Percentiles rank a stretch among this genome's conserved stretches.
Evolutionary conservation across 129 eudicot genomes (phyloP).

Genomic region (Escallonia rubra): DNA sequence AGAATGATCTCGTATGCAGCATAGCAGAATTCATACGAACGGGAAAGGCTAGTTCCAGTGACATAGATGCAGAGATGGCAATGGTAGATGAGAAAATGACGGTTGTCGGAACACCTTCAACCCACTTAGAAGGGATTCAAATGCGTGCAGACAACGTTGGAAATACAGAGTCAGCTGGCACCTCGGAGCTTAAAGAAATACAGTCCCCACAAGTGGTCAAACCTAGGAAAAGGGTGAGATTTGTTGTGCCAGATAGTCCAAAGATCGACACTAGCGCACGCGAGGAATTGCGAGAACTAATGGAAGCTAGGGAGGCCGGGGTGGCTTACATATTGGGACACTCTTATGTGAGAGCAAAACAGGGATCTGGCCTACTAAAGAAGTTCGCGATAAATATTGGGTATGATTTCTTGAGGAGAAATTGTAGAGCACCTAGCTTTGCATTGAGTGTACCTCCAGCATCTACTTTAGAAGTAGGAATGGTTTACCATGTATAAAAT

Average conservation of each 20-base stretch:
- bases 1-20: slow-evolving; percentile 80
- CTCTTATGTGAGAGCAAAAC: slow-evolving; percentile 73
- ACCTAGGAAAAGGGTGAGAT: slow-evolving; percentile 71
- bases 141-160: slow-evolving; percentile 20
- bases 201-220: slow-evolving; percentile 13
- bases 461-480: slow-evolving; percentile 89
- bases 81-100: slow-evolving; percentile 52
- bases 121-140: slow-evolving; percentile 39
- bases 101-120: slow-evolving; percentile 60
- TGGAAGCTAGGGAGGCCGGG: slow-evolving; percentile 91
- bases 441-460: slow-evolving; percentile 75
- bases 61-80: neutral
- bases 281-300: slow-evolving; percentile 58
- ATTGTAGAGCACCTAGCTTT: slow-evolving; percentile 46
- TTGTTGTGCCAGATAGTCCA: slow-evolving; percentile 71
- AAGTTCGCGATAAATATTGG: slow-evolving; percentile 60
- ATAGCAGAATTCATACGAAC: slow-evolving; percentile 80
- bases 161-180: slow-evolving; percentile 13
- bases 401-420: slow-evolving; percentile 80
- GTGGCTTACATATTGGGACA: slow-evolving; percentile 85
- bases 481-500: slow-evolving; percentile 68
- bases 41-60: slow-evolving; percentile 21
- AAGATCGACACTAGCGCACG: slow-evolving; percentile 39
- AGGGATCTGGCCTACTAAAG: slow-evolving; percentile 63
- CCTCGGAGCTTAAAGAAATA: slow-evolving; percentile 29